Evolutionary conservation across 345 rosid species (phyloP).

Genomic region (Rhodomyrtus tomentosa): DNA sequence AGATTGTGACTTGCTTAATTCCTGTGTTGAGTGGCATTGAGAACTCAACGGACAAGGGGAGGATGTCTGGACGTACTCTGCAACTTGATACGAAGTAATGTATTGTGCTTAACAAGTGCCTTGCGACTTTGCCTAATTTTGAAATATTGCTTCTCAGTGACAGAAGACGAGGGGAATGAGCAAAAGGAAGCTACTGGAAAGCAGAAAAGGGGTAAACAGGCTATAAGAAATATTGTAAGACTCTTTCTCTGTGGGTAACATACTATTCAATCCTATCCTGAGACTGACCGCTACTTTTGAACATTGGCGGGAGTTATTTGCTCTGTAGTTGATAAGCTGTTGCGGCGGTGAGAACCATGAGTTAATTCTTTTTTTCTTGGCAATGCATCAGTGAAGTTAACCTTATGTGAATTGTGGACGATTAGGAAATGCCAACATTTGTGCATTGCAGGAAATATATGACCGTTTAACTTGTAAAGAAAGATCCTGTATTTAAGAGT

Average conservation of each 20-base stretch:
- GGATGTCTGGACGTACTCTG: not conserved
- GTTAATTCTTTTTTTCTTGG: not conserved
- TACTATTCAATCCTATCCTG: not conserved
- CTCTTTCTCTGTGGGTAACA: not conserved
- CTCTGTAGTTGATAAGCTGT: not conserved
- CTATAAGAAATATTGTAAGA: conserved; percentile 25
- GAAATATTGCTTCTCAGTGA: not conserved
- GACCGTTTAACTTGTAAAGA: not conserved
- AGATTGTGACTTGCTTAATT: not conserved
- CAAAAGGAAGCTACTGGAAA: conserved; percentile 37
- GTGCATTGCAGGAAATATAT: not conserved
- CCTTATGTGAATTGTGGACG: not conserved
- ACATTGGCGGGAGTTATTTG: not conserved
- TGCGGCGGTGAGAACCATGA: not conserved
- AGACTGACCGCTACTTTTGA: not conserved
- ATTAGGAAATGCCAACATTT: not conserved
- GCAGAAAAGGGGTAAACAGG: conserved; percentile 31
- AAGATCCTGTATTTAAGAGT: not conserved
- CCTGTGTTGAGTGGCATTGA: not conserved
- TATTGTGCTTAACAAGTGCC: not conserved
- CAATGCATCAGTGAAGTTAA: not conserved
- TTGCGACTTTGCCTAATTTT: not conserved
- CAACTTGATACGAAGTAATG: not conserved
- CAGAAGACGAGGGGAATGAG: conserved; percentile 52
- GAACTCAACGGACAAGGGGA: not conserved